Base-by-base conservation (phyloP, 2,329 filamentous ascomycete species). In the Clonostachys sp. region DNA sequence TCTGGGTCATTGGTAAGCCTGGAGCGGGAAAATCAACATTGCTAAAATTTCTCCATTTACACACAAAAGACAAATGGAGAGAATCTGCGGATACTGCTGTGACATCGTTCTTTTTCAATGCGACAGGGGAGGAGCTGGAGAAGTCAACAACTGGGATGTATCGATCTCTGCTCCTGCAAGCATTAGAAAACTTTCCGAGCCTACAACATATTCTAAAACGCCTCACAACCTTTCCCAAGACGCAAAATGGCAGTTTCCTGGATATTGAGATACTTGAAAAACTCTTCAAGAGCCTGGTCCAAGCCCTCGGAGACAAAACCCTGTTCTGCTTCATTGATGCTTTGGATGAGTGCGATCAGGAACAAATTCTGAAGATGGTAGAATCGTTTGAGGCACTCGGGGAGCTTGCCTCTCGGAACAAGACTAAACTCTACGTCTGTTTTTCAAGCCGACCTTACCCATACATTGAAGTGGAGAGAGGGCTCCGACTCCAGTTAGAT, bases 1-100 rank as follows among this genome's bases (percentile, higher is more conserved):
- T 77, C 1, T 77, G 71, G 73, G 70, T 77, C 33, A 65, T 65
- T 41, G 74, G 73, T 1, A 73, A 75, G 12, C 65, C 70, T 1
- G 71, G 71, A 0, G 59, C 63, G 2, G 69, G 71, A 0, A 78
- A 78, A 46, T 78, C 69, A 0, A 74, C 68, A 0, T 47, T 73
- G 5, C 73, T 75, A 67, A 75, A 74, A 44, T 73, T 68, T 42
- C 53, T 57, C 1, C 45, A 50, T 38, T 41, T 52, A 36, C 41
- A 52, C n/a, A 51, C 51, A 16, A 51, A 45, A 17, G 14, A 54
- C 20, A 24, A 43, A 4, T 30, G 30, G 47, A 74, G 1, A 69
- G 66, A 1, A 77, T 75, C 57, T 78, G 77, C 57, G 78, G 24
- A 24, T 77, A 61, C 71, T 8, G 12, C 24, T 18, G 24, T 20